Base-by-base conservation (phyloP, 1,139 yeast genomes). In the Taphrina flavorubra region DNA sequence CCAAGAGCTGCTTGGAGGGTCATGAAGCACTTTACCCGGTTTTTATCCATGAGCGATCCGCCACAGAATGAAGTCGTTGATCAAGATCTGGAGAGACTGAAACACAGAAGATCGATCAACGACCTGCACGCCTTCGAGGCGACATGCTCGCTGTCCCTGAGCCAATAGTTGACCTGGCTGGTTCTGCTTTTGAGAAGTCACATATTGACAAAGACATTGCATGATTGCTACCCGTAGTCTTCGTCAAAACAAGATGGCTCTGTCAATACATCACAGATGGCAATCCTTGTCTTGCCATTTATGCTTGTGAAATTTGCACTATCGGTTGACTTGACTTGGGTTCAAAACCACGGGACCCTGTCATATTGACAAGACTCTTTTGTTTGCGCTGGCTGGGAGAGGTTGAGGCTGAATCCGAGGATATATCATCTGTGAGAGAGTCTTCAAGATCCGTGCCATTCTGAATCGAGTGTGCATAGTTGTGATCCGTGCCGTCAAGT, bases 311-410 rank as follows among this genome's bases (percentile, higher is more conserved):
- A 10, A 49, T 49, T 47, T 58, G 62, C 42, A 42, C 44, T 8
- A 31, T 58, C 39, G 62, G 62, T n/a, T 44, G 39, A 34, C 62
- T 58, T 6, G n/a, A 13, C 42, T 58, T 58, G 8, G 62, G 62
- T 10, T 20, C 39, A 34, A 58, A 58, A 16, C 60, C 60, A 37
- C 60, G 60, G 6, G 49, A 20, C 2, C 46, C 49, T 6, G 37
- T 14, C 36, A 40, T 20, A 16, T 25, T 56, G 36, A 39, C 49
- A 16, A 16, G 18, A 13, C 49, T 56, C 49, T 20, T 56, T 2
- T 31, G n/a, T 56, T 40, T 37, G 36, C 60, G 46, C 7, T 37
- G 36, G 46, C 16, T 37, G 6, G 60, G 49, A 10, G 46, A 40
- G 31, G 49, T 16, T 11, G 58, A 36, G 42, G 58, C 25, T 6